A percentile compares a stretch with the other conserved stretches of the same genome.
These are phyloP conservation scores for Medicago arabica DNA, from an alignment of 306 rosid genomes.

Conservation along the genomic window DNA sequence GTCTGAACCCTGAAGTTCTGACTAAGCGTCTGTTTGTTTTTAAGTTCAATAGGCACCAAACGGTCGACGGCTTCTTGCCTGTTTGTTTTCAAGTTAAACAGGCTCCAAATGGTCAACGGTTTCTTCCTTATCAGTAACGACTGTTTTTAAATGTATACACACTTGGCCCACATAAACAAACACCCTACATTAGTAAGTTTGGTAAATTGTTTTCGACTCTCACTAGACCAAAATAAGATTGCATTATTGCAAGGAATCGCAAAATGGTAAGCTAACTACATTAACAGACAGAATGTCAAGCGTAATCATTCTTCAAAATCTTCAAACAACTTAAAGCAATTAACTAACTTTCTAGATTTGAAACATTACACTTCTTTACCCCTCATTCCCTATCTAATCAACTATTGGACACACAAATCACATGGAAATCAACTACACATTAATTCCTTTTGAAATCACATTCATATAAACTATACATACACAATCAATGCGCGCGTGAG, in stretches of 20 bases:
- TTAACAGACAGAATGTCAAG: neutral
- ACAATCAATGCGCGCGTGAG: neutral
- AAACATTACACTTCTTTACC: neutral
- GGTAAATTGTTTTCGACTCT: constrained; percentile 34
- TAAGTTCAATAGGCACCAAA: neutral
- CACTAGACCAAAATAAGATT: constrained; percentile 17
- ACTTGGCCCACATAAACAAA: neutral
- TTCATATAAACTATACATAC: neutral
- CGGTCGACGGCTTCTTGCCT: neutral
- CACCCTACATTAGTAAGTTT: constrained; percentile 8
- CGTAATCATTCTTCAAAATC: constrained; percentile 9
- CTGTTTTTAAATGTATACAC: neutral
- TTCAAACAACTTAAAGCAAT: neutral
- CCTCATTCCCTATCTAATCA: constrained; percentile 17
- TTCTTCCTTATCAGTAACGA: neutral
- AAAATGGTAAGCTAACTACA: constrained; percentile 30
- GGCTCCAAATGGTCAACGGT: neutral
- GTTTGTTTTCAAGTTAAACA: too few relatives aligned
- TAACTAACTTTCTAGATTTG: constrained; percentile 25
- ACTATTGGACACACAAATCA: constrained; percentile 7
- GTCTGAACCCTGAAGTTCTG: constrained; percentile 11
- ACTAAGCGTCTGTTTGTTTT: neutral
- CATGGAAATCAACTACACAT: neutral
- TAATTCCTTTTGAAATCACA: constrained; percentile 16
- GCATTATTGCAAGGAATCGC: constrained; percentile 13